Conservation (phyloP, 2,329 filamentous ascomycete genomes). For the Lecanicillium sp. region DNA sequence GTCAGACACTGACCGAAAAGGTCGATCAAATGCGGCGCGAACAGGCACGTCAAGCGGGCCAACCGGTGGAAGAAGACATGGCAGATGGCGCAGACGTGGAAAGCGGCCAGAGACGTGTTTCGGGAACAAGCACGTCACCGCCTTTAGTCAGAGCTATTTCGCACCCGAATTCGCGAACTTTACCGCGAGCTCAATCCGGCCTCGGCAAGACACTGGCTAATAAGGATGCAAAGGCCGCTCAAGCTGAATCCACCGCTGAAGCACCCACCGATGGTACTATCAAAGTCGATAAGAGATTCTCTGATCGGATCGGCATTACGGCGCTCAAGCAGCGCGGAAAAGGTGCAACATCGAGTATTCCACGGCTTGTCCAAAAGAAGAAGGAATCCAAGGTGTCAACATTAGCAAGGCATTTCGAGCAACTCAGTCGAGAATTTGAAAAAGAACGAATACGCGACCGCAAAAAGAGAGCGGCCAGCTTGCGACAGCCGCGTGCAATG, state of each 20-base stretch:
- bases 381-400: slow-evolving; percentile 76
- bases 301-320: slow-evolving; percentile 60
- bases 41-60: slow-evolving; percentile 23
- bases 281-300: slow-evolving; percentile 65
- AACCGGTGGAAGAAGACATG: slow-evolving; percentile 22
- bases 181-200: slow-evolving; percentile 37
- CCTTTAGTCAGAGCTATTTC: slow-evolving; percentile 46
- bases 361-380: slow-evolving; percentile 71
- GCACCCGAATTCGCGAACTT: slow-evolving; percentile 35
- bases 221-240: slow-evolving; percentile 25
- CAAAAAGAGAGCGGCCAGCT: slow-evolving; percentile 69
- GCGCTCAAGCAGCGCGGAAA: slow-evolving; percentile 54
- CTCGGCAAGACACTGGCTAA: slow-evolving; percentile 31
- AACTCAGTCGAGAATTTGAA: slow-evolving; percentile 92
- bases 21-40: slow-evolving; percentile 45
- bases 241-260: slow-evolving; percentile 10
- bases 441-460: slow-evolving; percentile 85
- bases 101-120: slow-evolving; percentile 33
- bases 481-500: slow-evolving; percentile 67
- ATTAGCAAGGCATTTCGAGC: slow-evolving; percentile 93
- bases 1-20: slow-evolving; percentile 32
- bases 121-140: slow-evolving; percentile 37
- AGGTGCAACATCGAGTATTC: slow-evolving; percentile 66
- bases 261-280: slow-evolving; percentile 27
- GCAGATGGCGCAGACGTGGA: slow-evolving; percentile 18